Evolutionary conservation across 2,329 filamentous ascomycete genomes (phyloP).

Genomic region (Anisogramma anomala): DNA sequence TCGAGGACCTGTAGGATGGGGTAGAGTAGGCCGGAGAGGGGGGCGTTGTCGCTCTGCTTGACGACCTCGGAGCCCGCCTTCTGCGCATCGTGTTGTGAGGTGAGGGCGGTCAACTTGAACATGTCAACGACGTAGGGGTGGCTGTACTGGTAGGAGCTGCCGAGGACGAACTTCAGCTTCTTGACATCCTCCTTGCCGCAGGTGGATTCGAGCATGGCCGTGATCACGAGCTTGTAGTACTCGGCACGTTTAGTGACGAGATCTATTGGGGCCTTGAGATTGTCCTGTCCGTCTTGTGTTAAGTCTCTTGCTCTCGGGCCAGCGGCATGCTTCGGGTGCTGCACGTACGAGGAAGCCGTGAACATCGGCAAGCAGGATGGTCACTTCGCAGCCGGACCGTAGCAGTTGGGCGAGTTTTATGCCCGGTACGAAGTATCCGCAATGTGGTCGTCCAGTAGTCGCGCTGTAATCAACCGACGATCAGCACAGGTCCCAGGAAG

Average conservation of each 20-base stretch:
- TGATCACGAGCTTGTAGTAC: constrained; percentile 74
- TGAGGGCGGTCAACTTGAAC: constrained; percentile 60
- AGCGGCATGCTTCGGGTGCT: constrained; percentile 37
- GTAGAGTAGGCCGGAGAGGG: constrained; percentile 66
- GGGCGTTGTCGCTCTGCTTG: constrained; percentile 74
- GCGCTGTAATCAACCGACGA: constrained; percentile 39
- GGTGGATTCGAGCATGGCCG: constrained; percentile 61
- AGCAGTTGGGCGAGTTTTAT: constrained; percentile 87
- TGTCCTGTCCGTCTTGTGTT: constrained; percentile 22
- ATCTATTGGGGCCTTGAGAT: constrained; percentile 78
- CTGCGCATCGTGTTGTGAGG: constrained; percentile 70
- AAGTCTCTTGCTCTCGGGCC: constrained; percentile 49
- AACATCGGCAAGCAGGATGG: constrained; percentile 63
- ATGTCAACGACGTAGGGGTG: constrained; percentile 93
- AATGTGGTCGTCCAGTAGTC: constrained; percentile 78
- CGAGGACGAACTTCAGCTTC: constrained; percentile 72
- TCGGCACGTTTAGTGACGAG: constrained; percentile 70
- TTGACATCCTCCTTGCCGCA: constrained; percentile 56
- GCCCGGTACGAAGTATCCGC: constrained; percentile 78
- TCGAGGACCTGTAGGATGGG: constrained; percentile 84
- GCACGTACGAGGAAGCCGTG: constrained; percentile 53
- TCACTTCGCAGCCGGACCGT: constrained; percentile 70
- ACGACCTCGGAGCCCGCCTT: constrained; percentile 90
- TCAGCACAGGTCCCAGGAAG: neutral
- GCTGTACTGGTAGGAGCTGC: constrained; percentile 83